Conservation (phyloP, 345 rosid genomes). For the Mallotus nudiflorus region DNA sequence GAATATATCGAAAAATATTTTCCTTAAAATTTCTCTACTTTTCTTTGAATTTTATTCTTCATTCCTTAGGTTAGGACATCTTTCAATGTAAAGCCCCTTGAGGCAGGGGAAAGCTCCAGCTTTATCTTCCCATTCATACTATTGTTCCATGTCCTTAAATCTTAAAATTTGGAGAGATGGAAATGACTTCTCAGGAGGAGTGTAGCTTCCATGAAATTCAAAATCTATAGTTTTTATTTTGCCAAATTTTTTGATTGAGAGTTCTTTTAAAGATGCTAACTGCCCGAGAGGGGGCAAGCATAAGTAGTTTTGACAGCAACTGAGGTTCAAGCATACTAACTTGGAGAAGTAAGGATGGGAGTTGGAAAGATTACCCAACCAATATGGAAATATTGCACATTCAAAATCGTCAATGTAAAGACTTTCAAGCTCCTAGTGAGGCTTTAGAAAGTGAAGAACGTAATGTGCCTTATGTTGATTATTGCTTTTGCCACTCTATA, state of each 20-base stretch:
- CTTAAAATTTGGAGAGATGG: neutral
- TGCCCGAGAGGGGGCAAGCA: conserved; percentile 20
- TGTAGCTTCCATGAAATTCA: neutral
- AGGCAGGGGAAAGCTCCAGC: conserved; percentile 7
- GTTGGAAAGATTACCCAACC: neutral
- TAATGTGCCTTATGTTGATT: neutral
- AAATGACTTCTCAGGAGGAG: neutral
- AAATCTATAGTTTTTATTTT: neutral
- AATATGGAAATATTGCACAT: neutral
- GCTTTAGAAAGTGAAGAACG: neutral
- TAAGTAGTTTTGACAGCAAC: neutral
- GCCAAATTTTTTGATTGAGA: neutral
- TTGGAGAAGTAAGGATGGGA: no score
- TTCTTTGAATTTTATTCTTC: no score
- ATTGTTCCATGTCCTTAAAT: neutral
- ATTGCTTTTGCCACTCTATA: neutral
- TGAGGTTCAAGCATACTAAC: neutral
- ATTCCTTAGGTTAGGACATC: neutral
- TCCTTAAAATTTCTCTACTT: no score
- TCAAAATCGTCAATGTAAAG: neutral
- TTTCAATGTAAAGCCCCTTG: neutral
- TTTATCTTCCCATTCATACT: neutral
- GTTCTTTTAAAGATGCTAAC: conserved; percentile 8
- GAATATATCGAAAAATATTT: no score
- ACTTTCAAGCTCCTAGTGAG: neutral